Evolutionary conservation across 108 stramenopile species (phyloP).

Genomic region (Fragilaria crotonensis): DNA sequence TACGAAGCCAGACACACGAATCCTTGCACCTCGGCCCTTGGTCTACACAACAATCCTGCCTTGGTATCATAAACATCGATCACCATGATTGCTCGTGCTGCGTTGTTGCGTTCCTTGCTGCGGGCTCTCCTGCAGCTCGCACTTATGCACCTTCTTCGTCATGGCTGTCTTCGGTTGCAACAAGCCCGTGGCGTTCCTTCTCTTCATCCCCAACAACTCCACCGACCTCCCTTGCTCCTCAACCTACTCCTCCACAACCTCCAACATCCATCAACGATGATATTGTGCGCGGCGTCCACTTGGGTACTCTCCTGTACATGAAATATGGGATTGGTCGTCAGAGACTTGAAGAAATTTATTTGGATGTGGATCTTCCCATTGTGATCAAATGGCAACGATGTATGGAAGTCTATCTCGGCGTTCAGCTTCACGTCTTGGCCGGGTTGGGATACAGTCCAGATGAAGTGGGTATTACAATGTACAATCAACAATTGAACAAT

Average conservation of each 20-base stretch:
- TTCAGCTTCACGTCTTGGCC: constrained; percentile 67
- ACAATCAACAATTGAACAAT: constrained; percentile 55
- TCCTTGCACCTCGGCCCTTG: no score
- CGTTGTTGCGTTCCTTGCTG: no score
- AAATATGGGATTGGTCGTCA: constrained; percentile 51
- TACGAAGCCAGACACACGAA: no score
- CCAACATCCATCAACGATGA: constrained; percentile 27
- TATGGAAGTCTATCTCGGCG: constrained; percentile 69
- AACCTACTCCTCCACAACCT: background rate
- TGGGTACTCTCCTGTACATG: constrained; percentile 44
- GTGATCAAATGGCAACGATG: constrained; percentile 78
- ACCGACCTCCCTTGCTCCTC: no score
- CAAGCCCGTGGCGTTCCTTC: no score
- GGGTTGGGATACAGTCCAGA: constrained; percentile 61
- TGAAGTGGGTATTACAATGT: constrained; percentile 68
- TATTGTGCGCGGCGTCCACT: constrained; percentile 48
- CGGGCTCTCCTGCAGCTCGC: no score
- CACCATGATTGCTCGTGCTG: no score
- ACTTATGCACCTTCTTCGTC: no score
- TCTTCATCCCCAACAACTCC: no score
- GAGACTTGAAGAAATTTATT: constrained; percentile 39
- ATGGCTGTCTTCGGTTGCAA: no score
- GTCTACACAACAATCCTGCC: no score
- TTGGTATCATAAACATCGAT: no score
- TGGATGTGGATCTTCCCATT: constrained; percentile 26